These are phyloP conservation scores for Hanseniaspora sp. DNA, from an alignment of 1,139 yeast genomes.

Conservation along the genomic window DNA sequence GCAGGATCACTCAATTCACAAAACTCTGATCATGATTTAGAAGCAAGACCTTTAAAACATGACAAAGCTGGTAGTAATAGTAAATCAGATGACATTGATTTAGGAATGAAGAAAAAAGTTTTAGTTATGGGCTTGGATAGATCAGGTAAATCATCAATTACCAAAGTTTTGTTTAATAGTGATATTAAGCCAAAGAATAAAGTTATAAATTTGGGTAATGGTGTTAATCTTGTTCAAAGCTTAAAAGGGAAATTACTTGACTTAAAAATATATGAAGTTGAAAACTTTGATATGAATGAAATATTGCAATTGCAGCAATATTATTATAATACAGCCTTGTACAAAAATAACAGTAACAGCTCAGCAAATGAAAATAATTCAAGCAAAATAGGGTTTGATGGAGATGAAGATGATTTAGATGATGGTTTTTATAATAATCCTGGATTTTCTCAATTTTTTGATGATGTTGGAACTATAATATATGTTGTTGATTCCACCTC, in stretches of 20 bases:
- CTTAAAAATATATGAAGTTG: conserved; percentile 78
- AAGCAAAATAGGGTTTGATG: neutral
- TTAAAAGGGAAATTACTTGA: conserved; percentile 77
- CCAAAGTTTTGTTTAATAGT: conserved; percentile 89
- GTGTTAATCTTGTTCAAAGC: conserved; percentile 59
- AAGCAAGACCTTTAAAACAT: neutral
- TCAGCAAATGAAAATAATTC: neutral
- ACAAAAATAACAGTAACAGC: neutral
- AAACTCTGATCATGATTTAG: conserved; percentile 13
- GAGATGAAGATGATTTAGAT: conserved; percentile 4
- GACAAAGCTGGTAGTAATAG: neutral
- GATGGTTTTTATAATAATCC: conserved; percentile 34
- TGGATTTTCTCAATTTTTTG: conserved; percentile 83
- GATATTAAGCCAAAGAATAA: conserved; percentile 1
- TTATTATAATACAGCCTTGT: conserved; percentile 1
- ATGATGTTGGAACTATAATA: conserved; percentile 84
- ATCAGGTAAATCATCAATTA: conserved; percentile 79
- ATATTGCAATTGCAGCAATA: conserved; percentile 9
- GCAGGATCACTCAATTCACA: conserved; percentile 11
- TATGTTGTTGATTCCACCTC: conserved; percentile 93
- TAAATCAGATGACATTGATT: conserved; percentile 1
- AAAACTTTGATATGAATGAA: conserved; percentile 15
- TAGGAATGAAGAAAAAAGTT: conserved; percentile 46
- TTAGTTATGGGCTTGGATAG: conserved; percentile 76
- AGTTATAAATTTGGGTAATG: conserved; percentile 10